Percentiles rank a stretch among this genome's conserved stretches.
phyloP scores from a whole-genome alignment of 768 basidiomycete genomes.

The Russula abietina region DNA sequence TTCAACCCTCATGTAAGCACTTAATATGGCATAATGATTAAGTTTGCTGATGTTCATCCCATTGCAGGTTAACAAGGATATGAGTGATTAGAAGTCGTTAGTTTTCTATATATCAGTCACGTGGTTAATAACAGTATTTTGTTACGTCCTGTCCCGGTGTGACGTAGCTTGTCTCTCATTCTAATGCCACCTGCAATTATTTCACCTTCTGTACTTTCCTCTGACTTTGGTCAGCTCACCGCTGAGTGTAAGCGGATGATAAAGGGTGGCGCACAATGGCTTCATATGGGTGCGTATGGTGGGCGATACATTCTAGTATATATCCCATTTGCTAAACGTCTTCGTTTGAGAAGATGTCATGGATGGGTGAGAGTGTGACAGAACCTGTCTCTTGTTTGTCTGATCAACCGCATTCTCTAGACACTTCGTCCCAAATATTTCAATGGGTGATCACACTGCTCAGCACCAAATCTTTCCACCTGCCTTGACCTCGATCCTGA shows the following conservation, averaged over 20 bases:
- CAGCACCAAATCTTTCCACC: slow-evolving; percentile 12
- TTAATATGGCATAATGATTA: slow-evolving; percentile 1
- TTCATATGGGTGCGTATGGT: slow-evolving; percentile 81
- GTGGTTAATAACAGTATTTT: neutral
- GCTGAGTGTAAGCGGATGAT: slow-evolving; percentile 98
- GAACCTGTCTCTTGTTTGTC: neutral
- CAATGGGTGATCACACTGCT: slow-evolving; percentile 63
- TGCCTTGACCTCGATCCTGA: slow-evolving; percentile 4
- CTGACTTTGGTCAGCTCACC: slow-evolving; percentile 91
- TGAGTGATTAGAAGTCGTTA: slow-evolving; percentile 35
- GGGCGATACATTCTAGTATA: neutral
- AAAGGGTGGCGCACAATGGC: slow-evolving; percentile 90
- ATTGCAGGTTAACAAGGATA: slow-evolving; percentile 58
- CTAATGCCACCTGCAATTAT: slow-evolving; percentile 86
- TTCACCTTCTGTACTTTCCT: slow-evolving; percentile 93
- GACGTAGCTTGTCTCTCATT: neutral
- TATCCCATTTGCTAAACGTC: neutral
- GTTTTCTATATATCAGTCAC: neutral
- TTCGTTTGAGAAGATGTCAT: slow-evolving; percentile 69
- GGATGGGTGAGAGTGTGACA: slow-evolving; percentile 67
- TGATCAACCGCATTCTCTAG: slow-evolving; percentile 38
- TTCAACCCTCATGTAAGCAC: slow-evolving; percentile 63
- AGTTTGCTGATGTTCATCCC: slow-evolving; percentile 8
- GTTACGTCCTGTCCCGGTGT: neutral
- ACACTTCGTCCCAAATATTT: slow-evolving; percentile 98